Evolutionary conservation across 805 yeast species (phyloP).

Genomic region (Metschnikowia aberdeeniae): DNA sequence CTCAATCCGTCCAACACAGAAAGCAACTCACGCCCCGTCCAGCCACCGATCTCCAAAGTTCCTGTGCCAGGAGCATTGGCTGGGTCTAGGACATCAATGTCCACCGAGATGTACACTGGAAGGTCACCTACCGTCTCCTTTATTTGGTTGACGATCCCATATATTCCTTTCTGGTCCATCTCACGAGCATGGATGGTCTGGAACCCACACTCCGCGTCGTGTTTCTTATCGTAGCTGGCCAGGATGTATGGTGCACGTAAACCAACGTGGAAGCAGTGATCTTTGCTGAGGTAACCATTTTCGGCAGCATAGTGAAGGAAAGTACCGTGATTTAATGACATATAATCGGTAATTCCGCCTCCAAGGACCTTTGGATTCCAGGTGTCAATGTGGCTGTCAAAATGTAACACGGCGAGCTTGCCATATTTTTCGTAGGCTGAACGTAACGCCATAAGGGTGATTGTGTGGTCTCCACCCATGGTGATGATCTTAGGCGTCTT

Average conservation of each 20-base stretch:
- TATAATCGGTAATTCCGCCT: conserved; percentile 57
- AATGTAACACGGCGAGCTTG: conserved; percentile 51
- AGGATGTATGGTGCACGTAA: conserved; percentile 59
- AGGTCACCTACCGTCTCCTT: conserved; percentile 32
- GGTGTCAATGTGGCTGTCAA: conserved; percentile 68
- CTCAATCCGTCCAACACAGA: conserved; percentile 56
- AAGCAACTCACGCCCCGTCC: conserved; percentile 58
- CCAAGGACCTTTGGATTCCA: conserved; percentile 64
- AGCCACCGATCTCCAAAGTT: conserved; percentile 74
- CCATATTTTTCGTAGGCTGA: conserved; percentile 49
- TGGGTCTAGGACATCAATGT: conserved; percentile 68
- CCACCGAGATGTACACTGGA: conserved; percentile 45
- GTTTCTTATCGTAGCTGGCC: conserved; percentile 30
- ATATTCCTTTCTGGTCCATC: conserved; percentile 38
- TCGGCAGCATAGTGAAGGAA: conserved; percentile 68
- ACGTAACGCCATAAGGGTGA: conserved; percentile 47
- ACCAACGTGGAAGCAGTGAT: conserved; percentile 57
- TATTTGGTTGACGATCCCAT: conserved; percentile 35
- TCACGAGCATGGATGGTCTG: conserved; percentile 44
- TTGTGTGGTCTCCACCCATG: conserved; percentile 61
- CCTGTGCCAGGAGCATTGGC: conserved; percentile 77
- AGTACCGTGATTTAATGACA: conserved; percentile 63
- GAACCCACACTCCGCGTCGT: conserved; percentile 52
- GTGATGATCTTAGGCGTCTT: conserved; percentile 43
- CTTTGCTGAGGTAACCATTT: conserved; percentile 50